phyloP scores from a whole-genome alignment of 78 protist genomes.

The Pigoraptor vietnamica region DNA sequence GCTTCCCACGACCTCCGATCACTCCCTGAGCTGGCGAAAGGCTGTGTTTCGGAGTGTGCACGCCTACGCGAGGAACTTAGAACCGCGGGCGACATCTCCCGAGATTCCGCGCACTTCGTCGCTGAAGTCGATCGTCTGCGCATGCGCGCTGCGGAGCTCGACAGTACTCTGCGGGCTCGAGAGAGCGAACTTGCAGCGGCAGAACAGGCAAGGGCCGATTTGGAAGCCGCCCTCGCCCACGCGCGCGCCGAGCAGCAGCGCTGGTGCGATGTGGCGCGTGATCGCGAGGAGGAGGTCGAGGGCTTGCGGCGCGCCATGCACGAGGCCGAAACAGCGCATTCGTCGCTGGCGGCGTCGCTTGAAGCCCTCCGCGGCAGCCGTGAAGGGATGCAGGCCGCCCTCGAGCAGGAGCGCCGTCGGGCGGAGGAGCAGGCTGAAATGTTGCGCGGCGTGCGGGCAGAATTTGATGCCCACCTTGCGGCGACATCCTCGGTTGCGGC shows the following conservation, averaged over 20 bases:
- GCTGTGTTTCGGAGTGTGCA: too few species aligned
- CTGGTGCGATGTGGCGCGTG: neutral
- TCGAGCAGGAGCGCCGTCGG: neutral
- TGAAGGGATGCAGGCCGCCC: neutral
- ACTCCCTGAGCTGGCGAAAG: too few species aligned
- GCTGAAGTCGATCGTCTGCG: neutral
- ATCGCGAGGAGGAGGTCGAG: neutral
- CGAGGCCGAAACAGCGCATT: neutral
- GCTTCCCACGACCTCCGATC: too few species aligned
- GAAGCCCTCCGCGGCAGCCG: neutral
- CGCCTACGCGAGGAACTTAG: neutral
- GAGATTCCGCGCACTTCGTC: neutral
- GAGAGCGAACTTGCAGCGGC: neutral
- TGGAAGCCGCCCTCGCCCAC: neutral
- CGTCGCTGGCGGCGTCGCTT: neutral
- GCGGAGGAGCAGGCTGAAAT: neutral
- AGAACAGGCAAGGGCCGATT: neutral
- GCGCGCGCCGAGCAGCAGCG: neutral
- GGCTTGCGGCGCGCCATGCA: neutral
- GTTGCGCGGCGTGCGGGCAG: neutral
- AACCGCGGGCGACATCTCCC: neutral
- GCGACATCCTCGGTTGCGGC: neutral
- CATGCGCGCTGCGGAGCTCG: neutral
- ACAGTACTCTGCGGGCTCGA: neutral
- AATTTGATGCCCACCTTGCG: neutral